A percentile compares a stretch with the other conserved stretches of the same genome.
Conservation (phyloP, 345 rosid species). For the Eucalyptus sp. region DNA sequence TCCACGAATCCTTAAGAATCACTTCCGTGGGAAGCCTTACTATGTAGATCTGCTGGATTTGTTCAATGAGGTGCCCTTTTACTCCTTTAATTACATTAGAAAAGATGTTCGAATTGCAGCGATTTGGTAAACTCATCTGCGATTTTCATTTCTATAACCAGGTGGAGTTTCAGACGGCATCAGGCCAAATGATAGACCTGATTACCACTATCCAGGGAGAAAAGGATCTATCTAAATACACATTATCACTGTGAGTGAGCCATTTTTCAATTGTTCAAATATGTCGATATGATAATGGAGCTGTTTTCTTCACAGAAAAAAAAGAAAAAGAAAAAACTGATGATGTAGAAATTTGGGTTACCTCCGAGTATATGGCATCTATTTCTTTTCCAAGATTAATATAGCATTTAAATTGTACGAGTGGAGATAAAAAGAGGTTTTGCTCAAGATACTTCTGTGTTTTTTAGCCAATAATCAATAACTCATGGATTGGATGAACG, state of each 20-base stretch:
- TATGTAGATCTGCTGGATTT: conserved; percentile 43
- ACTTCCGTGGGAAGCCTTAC: conserved; percentile 39
- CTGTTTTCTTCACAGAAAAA: background rate
- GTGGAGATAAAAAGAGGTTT: background rate
- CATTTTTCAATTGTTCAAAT: background rate
- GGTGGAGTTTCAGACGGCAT: conserved; percentile 73
- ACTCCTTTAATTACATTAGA: background rate
- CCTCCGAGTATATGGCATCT: background rate
- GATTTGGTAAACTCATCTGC: background rate
- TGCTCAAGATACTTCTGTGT: background rate
- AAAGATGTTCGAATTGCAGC: background rate
- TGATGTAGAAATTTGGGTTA: background rate
- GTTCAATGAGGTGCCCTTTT: conserved; percentile 37
- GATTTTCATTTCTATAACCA: conserved; percentile 4
- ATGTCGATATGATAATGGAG: background rate
- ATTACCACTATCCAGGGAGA: conserved; percentile 63
- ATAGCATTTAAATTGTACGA: background rate
- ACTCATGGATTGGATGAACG: background rate
- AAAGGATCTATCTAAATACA: conserved; percentile 57
- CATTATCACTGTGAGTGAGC: conserved; percentile 46
- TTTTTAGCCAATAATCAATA: background rate
- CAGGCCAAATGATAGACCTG: conserved; percentile 82
- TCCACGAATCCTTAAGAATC: conserved; percentile 32
- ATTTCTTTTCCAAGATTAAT: background rate
- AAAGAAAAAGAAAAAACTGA: background rate